Conservation (phyloP, 2,329 filamentous ascomycete species). For the Penicillium sp. region DNA sequence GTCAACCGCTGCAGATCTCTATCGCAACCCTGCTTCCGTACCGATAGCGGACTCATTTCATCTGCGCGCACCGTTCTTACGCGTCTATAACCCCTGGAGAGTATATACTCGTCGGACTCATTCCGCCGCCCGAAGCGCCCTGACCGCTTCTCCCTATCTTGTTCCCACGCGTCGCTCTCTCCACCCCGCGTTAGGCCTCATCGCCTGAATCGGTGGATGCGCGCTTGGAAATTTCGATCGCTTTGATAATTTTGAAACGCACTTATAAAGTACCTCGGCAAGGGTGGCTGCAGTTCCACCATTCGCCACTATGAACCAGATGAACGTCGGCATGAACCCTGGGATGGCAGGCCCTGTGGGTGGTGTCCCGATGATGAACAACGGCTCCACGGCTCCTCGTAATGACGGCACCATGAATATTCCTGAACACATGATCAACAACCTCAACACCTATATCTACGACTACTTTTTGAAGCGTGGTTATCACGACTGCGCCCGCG, state of each 20-base stretch:
- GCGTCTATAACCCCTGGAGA: neutral
- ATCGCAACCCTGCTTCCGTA: slow-evolving; percentile 9
- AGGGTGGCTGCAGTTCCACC: slow-evolving; percentile 36
- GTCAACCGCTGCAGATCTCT: slow-evolving; percentile 7
- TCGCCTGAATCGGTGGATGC: slow-evolving; percentile 34
- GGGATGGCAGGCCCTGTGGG: slow-evolving; percentile 57
- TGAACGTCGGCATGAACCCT: slow-evolving; percentile 52
- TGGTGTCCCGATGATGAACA: slow-evolving; percentile 58
- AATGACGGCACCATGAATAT: slow-evolving; percentile 41
- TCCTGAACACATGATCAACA: slow-evolving; percentile 39
- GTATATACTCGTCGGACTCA: neutral
- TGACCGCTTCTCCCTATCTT: slow-evolving; percentile 19
- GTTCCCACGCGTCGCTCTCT: slow-evolving; percentile 16
- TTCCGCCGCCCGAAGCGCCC: neutral
- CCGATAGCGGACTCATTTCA: slow-evolving; percentile 3
- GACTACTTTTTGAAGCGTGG: slow-evolving; percentile 79
- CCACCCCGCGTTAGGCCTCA: slow-evolving; percentile 29
- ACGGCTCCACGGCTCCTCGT: slow-evolving; percentile 47
- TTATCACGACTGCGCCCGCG: slow-evolving; percentile 80
- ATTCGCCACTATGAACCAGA: slow-evolving; percentile 53
- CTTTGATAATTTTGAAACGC: slow-evolving; percentile 18
- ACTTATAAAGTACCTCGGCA: slow-evolving; percentile 17
- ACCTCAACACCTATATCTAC: slow-evolving; percentile 67
- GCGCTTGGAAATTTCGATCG: slow-evolving; percentile 25
- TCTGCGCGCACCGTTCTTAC: slow-evolving; percentile 6